Evolutionary conservation across 192 early-diverging fungal genomes (phyloP), one percentile per base, ranked within the genome.

Genomic region (Umbelopsis isabellina): DNA sequence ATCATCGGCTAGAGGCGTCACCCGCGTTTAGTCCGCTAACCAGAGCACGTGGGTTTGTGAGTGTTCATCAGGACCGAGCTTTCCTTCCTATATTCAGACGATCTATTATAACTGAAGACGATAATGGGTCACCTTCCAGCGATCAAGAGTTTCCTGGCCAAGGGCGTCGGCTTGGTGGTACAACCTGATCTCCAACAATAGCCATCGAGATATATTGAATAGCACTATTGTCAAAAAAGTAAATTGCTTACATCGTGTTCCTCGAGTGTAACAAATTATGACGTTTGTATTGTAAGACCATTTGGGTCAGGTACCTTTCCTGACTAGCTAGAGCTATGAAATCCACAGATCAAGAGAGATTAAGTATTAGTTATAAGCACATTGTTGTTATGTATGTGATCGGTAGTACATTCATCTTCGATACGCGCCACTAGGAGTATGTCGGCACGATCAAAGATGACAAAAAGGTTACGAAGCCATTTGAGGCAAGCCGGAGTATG

Each of bases 31-130:
- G 27, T 12, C 55, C 55, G 30, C 16, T 61, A 37, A 30, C 33
- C 2, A 35, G 33, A 18, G 55, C 55, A 35, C 55, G 55, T 35
- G 55, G 55, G 25, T 61, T 61, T 61, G 55, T 61, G 30, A 61
- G 55, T 61, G 55, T 61, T 11, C 25, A 61, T 15, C 55, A 61
- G n/a, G 30, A 61, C 27, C 21, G 30, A 27, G 25, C 55, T 8
- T 61, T 61, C 18, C 55, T 61, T 35, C 55, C 55, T 13, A 35
- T 61, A 25, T 61, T 61, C 18, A 25, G 27, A 12, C 55, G 55
- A 13, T 35, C 55, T 61, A 18, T 27, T 6, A 25, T 35, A 1
- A 30, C 13, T 12, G 55, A 61, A 0, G 11, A 25, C 4, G 55
- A n/a, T 13, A 33, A 27, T 15, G 37, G 37, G 37, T 41, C 37